These are phyloP conservation scores for Epichloe hybrida DNA, from an alignment of 2,329 filamentous ascomycete species.

Conservation along the genomic window DNA sequence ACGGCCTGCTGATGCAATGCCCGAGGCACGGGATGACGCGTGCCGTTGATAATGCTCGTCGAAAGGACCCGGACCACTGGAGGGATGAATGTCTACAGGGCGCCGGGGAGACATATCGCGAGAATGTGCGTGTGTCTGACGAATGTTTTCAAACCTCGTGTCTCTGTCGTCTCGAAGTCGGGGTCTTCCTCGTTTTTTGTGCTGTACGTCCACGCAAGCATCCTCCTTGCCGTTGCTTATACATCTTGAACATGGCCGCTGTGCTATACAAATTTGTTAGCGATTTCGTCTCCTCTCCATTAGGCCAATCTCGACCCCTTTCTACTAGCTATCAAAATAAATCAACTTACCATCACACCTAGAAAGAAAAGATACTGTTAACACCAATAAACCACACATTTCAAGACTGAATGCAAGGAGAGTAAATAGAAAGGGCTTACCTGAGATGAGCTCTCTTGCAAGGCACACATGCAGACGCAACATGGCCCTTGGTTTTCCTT, in stretches of 20 bases:
- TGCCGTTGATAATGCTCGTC: constrained; percentile 32
- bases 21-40: constrained; percentile 39
- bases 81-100: constrained; percentile 37
- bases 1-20: constrained; percentile 35
- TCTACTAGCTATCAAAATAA: neutral
- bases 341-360: constrained; percentile 2
- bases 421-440: constrained; percentile 24
- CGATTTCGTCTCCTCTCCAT: constrained; percentile 1
- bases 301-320: neutral
- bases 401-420: neutral
- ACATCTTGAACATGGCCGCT: constrained; percentile 67
- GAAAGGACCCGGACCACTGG: constrained; percentile 30
- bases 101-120: constrained; percentile 33
- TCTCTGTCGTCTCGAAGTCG: constrained; percentile 61
- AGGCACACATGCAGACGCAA: constrained; percentile 72
- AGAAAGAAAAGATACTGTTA: neutral
- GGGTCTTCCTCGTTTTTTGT: constrained; percentile 77
- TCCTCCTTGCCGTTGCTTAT: constrained; percentile 68
- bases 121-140: constrained; percentile 25
- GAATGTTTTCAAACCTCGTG: constrained; percentile 39
- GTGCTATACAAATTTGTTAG: constrained; percentile 37
- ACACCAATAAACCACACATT: neutral
- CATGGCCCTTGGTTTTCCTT: constrained; percentile 64
- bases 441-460: constrained; percentile 74
- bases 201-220: constrained; percentile 68